These are phyloP conservation scores for Aethionema arabicum DNA, from an alignment of 345 rosid species.

Conservation along the genomic window DNA sequence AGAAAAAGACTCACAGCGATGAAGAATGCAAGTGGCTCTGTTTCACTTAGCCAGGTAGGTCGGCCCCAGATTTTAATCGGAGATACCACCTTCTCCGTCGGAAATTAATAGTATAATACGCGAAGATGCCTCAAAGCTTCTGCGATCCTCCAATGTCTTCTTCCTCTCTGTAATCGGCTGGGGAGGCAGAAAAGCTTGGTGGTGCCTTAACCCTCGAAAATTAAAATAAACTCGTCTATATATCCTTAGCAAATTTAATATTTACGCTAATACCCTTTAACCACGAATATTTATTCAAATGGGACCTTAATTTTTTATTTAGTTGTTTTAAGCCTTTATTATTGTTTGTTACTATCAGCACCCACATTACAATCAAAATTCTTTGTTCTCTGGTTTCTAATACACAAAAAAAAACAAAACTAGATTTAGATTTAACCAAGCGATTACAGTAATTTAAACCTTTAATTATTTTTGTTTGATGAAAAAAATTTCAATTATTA, in stretches of 20 bases:
- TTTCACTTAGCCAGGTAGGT: slow-evolving; percentile 12
- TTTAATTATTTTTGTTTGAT: too few species aligned
- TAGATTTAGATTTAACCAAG: too few species aligned
- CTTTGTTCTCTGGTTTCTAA: too few species aligned
- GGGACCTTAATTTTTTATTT: not conserved
- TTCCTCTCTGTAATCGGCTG: slow-evolving; percentile 11
- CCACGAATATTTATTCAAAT: not conserved
- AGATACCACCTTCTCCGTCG: not conserved
- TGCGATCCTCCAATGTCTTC: slow-evolving; percentile 14
- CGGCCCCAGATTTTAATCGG: not conserved
- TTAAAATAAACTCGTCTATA: not conserved
- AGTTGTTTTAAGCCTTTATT: not conserved
- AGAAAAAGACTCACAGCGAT: slow-evolving; percentile 1
- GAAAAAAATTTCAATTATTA: too few species aligned
- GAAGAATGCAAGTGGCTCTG: slow-evolving; percentile 5
- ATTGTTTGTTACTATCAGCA: not conserved
- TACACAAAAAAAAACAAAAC: too few species aligned
- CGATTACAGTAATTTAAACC: too few species aligned
- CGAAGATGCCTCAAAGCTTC: not conserved
- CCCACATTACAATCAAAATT: not conserved
- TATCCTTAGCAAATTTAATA: not conserved
- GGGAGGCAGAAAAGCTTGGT: not conserved
- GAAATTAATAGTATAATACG: not conserved
- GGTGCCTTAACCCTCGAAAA: slow-evolving; percentile 6
- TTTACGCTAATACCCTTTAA: not conserved